A percentile compares a stretch with the other conserved stretches of the same genome.
Evolutionary conservation across 192 early-diverging fungal species (phyloP).

Genomic region (Backusella westeae): DNA sequence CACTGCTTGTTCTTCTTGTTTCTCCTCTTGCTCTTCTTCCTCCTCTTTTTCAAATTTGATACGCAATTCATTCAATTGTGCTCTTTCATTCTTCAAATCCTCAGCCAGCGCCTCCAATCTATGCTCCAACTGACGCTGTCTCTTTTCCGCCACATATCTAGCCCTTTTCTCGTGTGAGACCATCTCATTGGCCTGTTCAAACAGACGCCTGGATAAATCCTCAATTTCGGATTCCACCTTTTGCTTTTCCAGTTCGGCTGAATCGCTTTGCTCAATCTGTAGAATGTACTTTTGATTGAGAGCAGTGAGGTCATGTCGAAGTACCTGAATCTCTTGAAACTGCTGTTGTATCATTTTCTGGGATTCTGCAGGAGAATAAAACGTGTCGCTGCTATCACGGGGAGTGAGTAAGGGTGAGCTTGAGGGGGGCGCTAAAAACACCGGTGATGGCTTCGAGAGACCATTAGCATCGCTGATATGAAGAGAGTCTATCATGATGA

Average conservation of each 20-base stretch:
- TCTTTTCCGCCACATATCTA: slow-evolving; percentile 35
- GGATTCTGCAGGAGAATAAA: slow-evolving; percentile 11
- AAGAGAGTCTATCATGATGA: not conserved
- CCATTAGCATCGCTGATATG: not conserved
- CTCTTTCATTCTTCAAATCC: slow-evolving; percentile 68
- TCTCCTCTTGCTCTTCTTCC: slow-evolving; percentile 43
- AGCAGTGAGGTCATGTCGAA: slow-evolving; percentile 57
- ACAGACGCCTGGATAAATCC: slow-evolving; percentile 82
- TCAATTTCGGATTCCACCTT: slow-evolving; percentile 89
- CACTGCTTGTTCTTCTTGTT: slow-evolving; percentile 14
- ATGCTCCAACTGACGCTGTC: slow-evolving; percentile 27
- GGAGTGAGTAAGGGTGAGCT: not conserved
- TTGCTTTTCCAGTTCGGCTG: slow-evolving; percentile 83
- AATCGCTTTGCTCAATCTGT: slow-evolving; percentile 75
- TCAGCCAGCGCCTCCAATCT: slow-evolving; percentile 57
- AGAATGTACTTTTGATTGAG: slow-evolving; percentile 72
- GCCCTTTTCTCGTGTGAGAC: slow-evolving; percentile 71
- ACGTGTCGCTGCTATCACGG: not conserved
- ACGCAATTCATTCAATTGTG: slow-evolving; percentile 80
- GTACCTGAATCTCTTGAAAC: slow-evolving; percentile 11
- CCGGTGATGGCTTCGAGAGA: not conserved
- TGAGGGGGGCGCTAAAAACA: not conserved
- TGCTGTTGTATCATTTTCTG: not conserved
- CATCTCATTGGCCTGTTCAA: slow-evolving; percentile 92
- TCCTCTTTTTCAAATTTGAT: slow-evolving; percentile 59